These are phyloP conservation scores for Hyphopichia khmerensis DNA, from an alignment of 1,139 yeast species.

Conservation along the genomic window DNA sequence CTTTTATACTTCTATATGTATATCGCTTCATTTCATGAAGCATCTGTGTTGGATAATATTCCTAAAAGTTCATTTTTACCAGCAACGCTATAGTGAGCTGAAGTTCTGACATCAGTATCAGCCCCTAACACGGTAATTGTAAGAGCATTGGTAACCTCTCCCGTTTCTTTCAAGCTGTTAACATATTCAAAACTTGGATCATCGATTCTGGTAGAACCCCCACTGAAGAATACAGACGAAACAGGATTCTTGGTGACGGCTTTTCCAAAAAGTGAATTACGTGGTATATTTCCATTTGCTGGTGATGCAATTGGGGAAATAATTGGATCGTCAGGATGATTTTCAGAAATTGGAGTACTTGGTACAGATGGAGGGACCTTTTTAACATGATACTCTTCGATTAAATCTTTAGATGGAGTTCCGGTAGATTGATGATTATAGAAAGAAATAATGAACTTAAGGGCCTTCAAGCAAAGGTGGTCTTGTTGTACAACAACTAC, in stretches of 20 bases:
- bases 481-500: slow-evolving; percentile 67
- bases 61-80: slow-evolving; percentile 78
- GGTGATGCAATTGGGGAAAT: slow-evolving; percentile 3
- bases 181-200: slow-evolving; percentile 69
- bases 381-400: slow-evolving; percentile 22
- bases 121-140: slow-evolving; percentile 59
- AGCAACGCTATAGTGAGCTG: slow-evolving; percentile 67
- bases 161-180: slow-evolving; percentile 38
- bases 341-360: slow-evolving; percentile 10
- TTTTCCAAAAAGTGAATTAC: background rate
- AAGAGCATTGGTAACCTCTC: slow-evolving; percentile 42
- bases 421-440: slow-evolving; percentile 22
- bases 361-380: slow-evolving; percentile 15
- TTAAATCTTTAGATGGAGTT: slow-evolving; percentile 16
- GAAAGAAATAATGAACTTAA: slow-evolving; percentile 44
- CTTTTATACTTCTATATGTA: background rate
- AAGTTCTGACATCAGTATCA: slow-evolving; percentile 44
- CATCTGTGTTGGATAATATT: slow-evolving; percentile 30
- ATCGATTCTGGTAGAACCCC: slow-evolving; percentile 68
- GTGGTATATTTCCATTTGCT: slow-evolving; percentile 1
- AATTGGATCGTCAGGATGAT: background rate
- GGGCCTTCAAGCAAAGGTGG: slow-evolving; percentile 52
- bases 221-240: slow-evolving; percentile 55
- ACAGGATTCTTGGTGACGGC: slow-evolving; percentile 11
- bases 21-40: background rate